Base-by-base conservation (phyloP, 2,329 filamentous ascomycete genomes). In the Monilinia vaccinii-corymbosi region DNA sequence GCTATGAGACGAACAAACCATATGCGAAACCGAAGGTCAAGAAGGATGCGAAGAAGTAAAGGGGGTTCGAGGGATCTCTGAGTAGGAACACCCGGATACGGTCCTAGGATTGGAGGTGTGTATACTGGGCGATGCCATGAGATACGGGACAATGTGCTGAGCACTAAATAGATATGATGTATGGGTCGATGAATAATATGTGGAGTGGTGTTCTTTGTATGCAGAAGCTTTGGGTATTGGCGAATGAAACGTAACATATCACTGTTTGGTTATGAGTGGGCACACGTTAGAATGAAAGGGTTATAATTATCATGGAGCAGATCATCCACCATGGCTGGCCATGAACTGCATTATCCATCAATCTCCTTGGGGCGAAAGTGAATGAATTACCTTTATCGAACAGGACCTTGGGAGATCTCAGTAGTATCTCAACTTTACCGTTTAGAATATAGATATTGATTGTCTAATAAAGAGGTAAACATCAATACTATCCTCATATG, bases 21-120 rank as follows among this genome's bases (percentile, higher is more conserved):
- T 71, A 71, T 59, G 40, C 50, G 49, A 71, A 71, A 53, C 70
- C 70, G n/a, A 71, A 71, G 50, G 53, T 62, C 56, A 69, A 69
- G 59, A 65, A 62, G 25, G 67, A 47, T 42, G 52, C n/a, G 23
- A 56, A 56, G 58, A 56, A 46, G 40, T 52, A 53, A 32, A 25
- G 23, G 34, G 46, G 16, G 14, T 8, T 4, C 1, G 9, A 23
- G 9, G 28, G 13, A 10, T 2, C 7, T 18, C 8, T 23, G 13
- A 23, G 11, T 2, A 34, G 25, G 1, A 10, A 31, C 13, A 18
- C 13, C 2, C 4, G 25, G 51, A 31, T 38, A 32, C 4, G 18
- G 9, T 3, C 16, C 9, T 44, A 9, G 7, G 14, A 38, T 25
- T 25, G 4, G 21, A 50, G 32, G 21, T 36, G 5, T 5, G 5